Base-by-base conservation (phyloP, 164 flowering plant species). In the Stephania yunnanensis region DNA sequence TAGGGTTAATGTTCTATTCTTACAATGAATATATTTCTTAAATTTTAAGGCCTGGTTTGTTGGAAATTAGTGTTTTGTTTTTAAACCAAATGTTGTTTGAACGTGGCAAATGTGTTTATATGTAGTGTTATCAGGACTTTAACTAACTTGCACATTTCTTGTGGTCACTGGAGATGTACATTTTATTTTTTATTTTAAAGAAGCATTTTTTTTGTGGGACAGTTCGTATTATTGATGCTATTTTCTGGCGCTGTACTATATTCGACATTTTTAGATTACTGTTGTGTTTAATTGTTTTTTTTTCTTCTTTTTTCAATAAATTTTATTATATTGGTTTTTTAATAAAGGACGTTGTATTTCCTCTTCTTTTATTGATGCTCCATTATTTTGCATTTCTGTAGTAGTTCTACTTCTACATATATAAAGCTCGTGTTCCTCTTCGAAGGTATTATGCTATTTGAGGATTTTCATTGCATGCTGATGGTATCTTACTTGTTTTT, bases 401-500 rank as follows among this genome's bases (percentile, higher is more conserved):
- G 55, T 11, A 50, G 12, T 50, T 50, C 4, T 1, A 50, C 55
- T 50, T 50, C 4, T 1, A 50, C 55, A 50, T 50, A 7, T 50
- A 50, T 50, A 10, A 7, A 50, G 55, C 15, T 50, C 55, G 0
- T 50, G 55, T 10, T 50, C 15, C 55, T 50, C 12, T 15, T 50
- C 15, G 13, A 50, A 15, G 9, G 50, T 9, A 20, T 50, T 9
- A 20, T 50, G 6, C 31, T 46, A n/a, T 71, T 48, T 25, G 29
- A 8, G 29, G 10, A 53, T 74, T 45, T 6, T 19, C 19, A n/a
- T 22, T 17, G 11, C 53, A 30, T 61, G 6, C 53, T 75, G 63
- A 58, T 6, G 45, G 46, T 64, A 30, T 48, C 46, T 10, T 22
- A 44, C 64, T 65, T 63, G 15, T 76, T 46, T 81, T 88, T 65